Evolutionary conservation across 768 basidiomycete genomes (phyloP).

Genomic region (Lentinula boryana): DNA sequence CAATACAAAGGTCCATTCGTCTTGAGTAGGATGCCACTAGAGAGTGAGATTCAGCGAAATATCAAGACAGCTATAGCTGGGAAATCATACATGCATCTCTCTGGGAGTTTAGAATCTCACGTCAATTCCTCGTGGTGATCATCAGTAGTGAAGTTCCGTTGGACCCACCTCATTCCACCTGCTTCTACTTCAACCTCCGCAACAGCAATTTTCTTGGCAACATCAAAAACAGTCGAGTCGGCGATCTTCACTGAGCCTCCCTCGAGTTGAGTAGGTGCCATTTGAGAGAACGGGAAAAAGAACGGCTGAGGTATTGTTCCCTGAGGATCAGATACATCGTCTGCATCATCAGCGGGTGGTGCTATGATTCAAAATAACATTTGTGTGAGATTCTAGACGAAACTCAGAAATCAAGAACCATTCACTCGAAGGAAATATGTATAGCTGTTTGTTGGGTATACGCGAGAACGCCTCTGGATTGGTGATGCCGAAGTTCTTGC

Average conservation of each 20-base stretch:
- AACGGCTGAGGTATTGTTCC: slow-evolving; percentile 40
- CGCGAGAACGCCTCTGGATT: slow-evolving; percentile 32
- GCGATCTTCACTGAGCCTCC: slow-evolving; percentile 48
- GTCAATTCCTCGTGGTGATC: neutral
- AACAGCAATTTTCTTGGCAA: slow-evolving; percentile 45
- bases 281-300: slow-evolving; percentile 45
- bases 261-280: slow-evolving; percentile 32
- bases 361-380: slow-evolving; percentile 13
- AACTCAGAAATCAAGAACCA: neutral
- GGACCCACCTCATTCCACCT: slow-evolving; percentile 43
- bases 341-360: slow-evolving; percentile 28
- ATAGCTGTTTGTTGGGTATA: slow-evolving; percentile 41
- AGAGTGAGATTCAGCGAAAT: neutral
- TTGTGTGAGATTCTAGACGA: neutral
- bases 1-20: slow-evolving; percentile 45
- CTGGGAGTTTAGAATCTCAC: slow-evolving; percentile 17
- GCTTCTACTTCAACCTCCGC: slow-evolving; percentile 57
- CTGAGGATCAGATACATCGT: slow-evolving; percentile 34
- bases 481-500: slow-evolving; percentile 8
- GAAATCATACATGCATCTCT: slow-evolving; percentile 46
- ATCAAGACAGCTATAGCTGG: neutral
- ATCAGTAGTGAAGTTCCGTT: neutral
- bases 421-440: slow-evolving; percentile 46
- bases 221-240: slow-evolving; percentile 45
- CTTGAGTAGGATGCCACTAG: slow-evolving; percentile 67